These are phyloP conservation scores for Gnomoniopsis smithogilvyi DNA, from an alignment of 2,329 filamentous ascomycete species.

Conservation along the genomic window DNA sequence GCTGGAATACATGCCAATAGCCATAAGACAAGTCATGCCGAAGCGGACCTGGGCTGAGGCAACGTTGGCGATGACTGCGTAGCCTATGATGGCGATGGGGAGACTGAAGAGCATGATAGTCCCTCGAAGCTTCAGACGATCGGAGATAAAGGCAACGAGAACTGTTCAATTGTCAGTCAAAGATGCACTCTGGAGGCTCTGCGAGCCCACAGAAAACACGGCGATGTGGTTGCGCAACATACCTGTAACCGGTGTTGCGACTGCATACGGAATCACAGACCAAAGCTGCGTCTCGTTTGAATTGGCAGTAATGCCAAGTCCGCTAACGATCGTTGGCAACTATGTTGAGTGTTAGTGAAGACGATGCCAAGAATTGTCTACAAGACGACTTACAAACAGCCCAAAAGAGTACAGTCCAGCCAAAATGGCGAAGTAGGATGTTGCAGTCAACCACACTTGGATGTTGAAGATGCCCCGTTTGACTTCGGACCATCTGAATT, in stretches of 20 bases:
- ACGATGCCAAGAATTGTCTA: neutral
- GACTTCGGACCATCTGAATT: constrained; percentile 61
- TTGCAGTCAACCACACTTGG: constrained; percentile 61
- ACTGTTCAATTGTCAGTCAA: constrained; percentile 30
- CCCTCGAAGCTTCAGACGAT: constrained; percentile 57
- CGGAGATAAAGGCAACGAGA: constrained; percentile 54
- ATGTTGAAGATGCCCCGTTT: constrained; percentile 55
- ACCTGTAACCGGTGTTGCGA: constrained; percentile 55
- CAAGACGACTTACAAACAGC: constrained; percentile 50
- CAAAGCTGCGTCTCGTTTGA: constrained; percentile 58
- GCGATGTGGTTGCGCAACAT: constrained; percentile 13
- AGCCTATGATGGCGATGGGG: constrained; percentile 62
- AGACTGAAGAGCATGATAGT: constrained; percentile 61
- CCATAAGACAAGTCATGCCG: constrained; percentile 67
- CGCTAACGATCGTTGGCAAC: constrained; percentile 63
- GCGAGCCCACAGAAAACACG: neutral
- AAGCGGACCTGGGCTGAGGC: constrained; percentile 52
- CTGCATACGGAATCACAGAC: constrained; percentile 63
- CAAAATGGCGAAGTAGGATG: constrained; percentile 58
- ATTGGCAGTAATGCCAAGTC: constrained; percentile 49
- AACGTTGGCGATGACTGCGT: constrained; percentile 59
- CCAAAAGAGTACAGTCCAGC: constrained; percentile 61
- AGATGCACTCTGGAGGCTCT: too few relatives aligned
- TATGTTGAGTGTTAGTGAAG: constrained; percentile 21
- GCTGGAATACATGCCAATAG: constrained; percentile 60